Evolutionary conservation across 257 asterid genomes (phyloP).

Genomic region (Salvia rosmarinus): DNA sequence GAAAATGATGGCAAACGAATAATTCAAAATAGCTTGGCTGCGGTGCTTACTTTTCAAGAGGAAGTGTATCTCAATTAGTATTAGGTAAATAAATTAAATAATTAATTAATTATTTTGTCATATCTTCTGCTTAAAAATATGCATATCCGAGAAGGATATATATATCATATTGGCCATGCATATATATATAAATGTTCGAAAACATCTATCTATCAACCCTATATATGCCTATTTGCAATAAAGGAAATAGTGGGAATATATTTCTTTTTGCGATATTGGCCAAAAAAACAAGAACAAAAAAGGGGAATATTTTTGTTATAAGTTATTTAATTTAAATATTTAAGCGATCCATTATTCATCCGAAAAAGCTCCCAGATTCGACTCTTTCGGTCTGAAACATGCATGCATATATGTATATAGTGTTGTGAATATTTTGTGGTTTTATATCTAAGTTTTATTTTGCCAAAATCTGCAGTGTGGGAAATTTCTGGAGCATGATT

Average conservation of each 20-base stretch:
- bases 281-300: constrained; percentile 30
- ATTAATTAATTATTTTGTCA: no score
- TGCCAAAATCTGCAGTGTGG: not conserved
- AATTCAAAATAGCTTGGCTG: constrained; percentile 27
- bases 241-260: constrained; percentile 33
- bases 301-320: constrained; percentile 20
- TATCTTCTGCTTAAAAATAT: not conserved
- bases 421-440: not conserved
- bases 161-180: not conserved
- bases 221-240: not conserved
- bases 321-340: constrained; percentile 21
- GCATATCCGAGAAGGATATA: not conserved
- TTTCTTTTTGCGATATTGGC: constrained; percentile 26
- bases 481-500: not conserved
- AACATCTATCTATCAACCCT: no score
- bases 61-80: constrained; percentile 12
- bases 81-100: not conserved
- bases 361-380: constrained; percentile 23
- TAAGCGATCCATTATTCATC: constrained; percentile 10
- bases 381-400: constrained; percentile 1
- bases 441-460: not conserved
- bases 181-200: not conserved
- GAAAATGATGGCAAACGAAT: constrained; percentile 43
- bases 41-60: constrained; percentile 36
- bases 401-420: not conserved